A percentile compares a stretch with the other conserved stretches of the same genome.
phyloP scores from a whole-genome alignment of 2,329 filamentous ascomycete genomes.

The Coccinonectria pachysandricola region DNA sequence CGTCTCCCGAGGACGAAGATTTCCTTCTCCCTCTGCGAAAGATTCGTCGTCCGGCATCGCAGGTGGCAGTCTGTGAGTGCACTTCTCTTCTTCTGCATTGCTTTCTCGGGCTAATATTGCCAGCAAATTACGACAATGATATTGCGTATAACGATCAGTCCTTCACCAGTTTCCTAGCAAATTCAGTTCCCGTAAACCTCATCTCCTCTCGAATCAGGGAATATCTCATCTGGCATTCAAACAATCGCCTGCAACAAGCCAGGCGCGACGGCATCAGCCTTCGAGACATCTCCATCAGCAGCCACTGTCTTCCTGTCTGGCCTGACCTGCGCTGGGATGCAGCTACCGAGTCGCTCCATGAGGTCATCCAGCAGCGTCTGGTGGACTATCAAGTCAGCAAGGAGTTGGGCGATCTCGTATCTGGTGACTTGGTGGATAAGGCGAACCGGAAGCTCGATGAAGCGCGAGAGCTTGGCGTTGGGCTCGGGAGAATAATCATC shows the following conservation, averaged over 20 bases:
- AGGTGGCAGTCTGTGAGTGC: too few species aligned
- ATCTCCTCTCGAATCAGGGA: constrained; percentile 12
- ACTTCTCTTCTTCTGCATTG: too few species aligned
- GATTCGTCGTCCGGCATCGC: background rate
- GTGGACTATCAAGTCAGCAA: constrained; percentile 7
- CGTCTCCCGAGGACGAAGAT: background rate
- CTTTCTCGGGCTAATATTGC: too few species aligned
- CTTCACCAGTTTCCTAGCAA: constrained; percentile 3
- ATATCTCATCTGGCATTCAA: constrained; percentile 13
- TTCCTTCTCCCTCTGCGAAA: background rate
- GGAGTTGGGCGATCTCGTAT: constrained; percentile 11
- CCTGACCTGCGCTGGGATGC: constrained; percentile 15
- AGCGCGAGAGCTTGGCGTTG: constrained; percentile 14
- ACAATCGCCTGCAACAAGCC: constrained; percentile 15
- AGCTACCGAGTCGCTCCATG: constrained; percentile 13
- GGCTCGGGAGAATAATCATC: constrained; percentile 13
- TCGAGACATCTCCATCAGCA: constrained; percentile 13
- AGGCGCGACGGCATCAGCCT: constrained; percentile 6
- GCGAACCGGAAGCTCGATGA: constrained; percentile 16
- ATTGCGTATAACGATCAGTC: too few species aligned
- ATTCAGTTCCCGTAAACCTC: constrained; percentile 11
- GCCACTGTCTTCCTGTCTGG: constrained; percentile 23
- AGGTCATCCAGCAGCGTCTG: constrained; percentile 16
- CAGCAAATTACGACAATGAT: too few species aligned
- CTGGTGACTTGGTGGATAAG: constrained; percentile 14